Base-by-base conservation (phyloP, 2,329 filamentous ascomycete genomes). In the Ceratocystis cacaofunesta region DNA sequence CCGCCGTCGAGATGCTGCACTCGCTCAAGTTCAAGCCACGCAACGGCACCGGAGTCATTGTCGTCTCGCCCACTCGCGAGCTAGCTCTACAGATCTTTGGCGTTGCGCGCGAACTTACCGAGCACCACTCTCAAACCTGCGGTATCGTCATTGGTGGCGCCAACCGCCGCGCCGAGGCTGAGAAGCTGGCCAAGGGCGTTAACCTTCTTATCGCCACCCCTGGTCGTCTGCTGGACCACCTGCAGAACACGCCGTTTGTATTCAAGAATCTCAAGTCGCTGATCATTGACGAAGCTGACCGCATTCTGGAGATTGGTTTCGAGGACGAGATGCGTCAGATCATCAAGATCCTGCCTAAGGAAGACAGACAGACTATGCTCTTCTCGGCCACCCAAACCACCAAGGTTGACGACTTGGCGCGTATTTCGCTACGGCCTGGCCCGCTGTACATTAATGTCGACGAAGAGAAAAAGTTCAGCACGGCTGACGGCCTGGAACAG, bases 351-450 rank as follows among this genome's bases (percentile, higher is more conserved):
- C 78, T 97, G 19, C 90, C 92, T 60, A 88, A 87, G 70, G 86
- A 95, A 66, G 85, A 92, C 70, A 81, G 94, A 68, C 92, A 97
- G 76, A 96, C 92, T 0, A 94, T 95, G 87, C 83, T 99, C n/a
- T 99, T 99, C 80, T 96, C 91, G 15, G 94, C 94, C 15, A 99
- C 94, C 3, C 94, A 97, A 76, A 99, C 94, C 2, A 97, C 92
- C 65, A 97, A 99, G 78, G 94, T 99, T 70, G 92, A 97, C 76
- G 94, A 99, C 75, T 81, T 99, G 65, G 94, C 94, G 0, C 83
- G 94, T 69, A 95, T 99, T 73, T 99, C 94, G 3, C 81, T 99
- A 61, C 85, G 91, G 44, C 87, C 90, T 0, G 92, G 92, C 1
- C 94, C 94, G 1, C 79, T 99, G 12, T 97, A 96, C 76, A 94